A percentile compares a stretch with the other conserved stretches of the same genome.
Evolutionary conservation across 2,329 filamentous ascomycete genomes (phyloP).

Genomic region (Cryphonectria japonica): DNA sequence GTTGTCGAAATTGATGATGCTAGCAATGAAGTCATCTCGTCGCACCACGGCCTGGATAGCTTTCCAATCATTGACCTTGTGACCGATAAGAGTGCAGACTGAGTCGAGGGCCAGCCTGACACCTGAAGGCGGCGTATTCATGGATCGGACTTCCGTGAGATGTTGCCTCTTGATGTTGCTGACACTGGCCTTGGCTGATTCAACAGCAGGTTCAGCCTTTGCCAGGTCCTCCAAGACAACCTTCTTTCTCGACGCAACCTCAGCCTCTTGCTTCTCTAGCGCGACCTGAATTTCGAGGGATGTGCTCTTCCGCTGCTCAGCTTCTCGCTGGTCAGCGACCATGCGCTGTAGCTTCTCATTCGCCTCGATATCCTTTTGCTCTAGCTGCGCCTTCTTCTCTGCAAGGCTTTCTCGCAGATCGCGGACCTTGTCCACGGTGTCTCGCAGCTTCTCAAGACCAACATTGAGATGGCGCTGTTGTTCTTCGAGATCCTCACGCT

Average conservation of each 20-base stretch:
- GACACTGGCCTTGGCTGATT: slow-evolving; percentile 92
- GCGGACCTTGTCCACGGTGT: slow-evolving; percentile 96
- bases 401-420: slow-evolving; percentile 89
- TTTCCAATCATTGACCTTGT: slow-evolving; percentile 91
- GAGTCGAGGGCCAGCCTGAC: slow-evolving; percentile 92
- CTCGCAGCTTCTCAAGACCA: slow-evolving; percentile 93
- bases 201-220: slow-evolving; percentile 87
- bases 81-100: slow-evolving; percentile 92
- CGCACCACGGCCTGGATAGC: slow-evolving; percentile 86
- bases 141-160: slow-evolving; percentile 94
- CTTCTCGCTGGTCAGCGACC: slow-evolving; percentile 93
- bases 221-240: slow-evolving; percentile 88
- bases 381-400: slow-evolving; percentile 90
- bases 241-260: slow-evolving; percentile 80
- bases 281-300: slow-evolving; percentile 88
- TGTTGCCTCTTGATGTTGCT: slow-evolving; percentile 98
- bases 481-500: slow-evolving; percentile 96
- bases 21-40: slow-evolving; percentile 94
- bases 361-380: slow-evolving; percentile 91
- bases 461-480: slow-evolving; percentile 98
- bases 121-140: slow-evolving; percentile 88
- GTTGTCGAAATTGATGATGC: slow-evolving; percentile 97
- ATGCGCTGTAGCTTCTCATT: slow-evolving; percentile 97
- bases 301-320: slow-evolving; percentile 85
- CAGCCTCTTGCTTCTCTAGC: slow-evolving; percentile 85